Evolutionary conservation across 1,284 basidiomycete genomes (phyloP).

Genomic region (Spongiforma sp.): DNA sequence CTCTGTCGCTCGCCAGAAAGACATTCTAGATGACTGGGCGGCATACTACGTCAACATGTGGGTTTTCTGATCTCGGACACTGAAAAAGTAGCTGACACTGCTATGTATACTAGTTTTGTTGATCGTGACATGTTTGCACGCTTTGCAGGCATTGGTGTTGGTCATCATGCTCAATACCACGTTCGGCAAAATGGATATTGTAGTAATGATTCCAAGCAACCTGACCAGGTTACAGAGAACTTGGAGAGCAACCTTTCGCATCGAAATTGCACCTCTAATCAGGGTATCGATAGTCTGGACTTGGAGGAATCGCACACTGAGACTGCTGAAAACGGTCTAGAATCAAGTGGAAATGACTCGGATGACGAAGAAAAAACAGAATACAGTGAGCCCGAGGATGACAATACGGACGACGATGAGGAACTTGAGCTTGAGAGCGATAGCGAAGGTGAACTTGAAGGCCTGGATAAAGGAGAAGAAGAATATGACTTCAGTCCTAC

Average conservation of each 20-base stretch:
- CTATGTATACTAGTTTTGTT: neutral
- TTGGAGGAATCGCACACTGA: neutral
- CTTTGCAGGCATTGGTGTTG: neutral
- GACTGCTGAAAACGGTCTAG: neutral
- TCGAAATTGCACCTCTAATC: neutral
- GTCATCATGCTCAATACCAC: neutral
- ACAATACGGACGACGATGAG: neutral
- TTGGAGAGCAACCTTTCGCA: neutral
- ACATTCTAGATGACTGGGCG: neutral
- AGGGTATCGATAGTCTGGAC: neutral
- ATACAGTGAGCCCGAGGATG: neutral
- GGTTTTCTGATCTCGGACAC: neutral
- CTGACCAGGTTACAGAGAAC: neutral
- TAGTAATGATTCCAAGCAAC: neutral
- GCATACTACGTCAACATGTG: neutral
- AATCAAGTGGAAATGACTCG: neutral
- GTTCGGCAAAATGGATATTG: neutral
- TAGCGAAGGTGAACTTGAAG: neutral
- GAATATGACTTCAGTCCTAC: too few species aligned
- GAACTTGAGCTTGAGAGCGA: neutral
- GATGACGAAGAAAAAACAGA: neutral
- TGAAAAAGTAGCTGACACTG: neutral
- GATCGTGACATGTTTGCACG: neutral
- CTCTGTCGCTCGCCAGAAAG: neutral
- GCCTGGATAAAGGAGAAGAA: neutral